Percentiles rank a stretch among this genome's conserved stretches.
These are phyloP conservation scores for Fonsecaea multimorphosa DNA, from an alignment of 2,329 filamentous ascomycete species.

Conservation along the genomic window DNA sequence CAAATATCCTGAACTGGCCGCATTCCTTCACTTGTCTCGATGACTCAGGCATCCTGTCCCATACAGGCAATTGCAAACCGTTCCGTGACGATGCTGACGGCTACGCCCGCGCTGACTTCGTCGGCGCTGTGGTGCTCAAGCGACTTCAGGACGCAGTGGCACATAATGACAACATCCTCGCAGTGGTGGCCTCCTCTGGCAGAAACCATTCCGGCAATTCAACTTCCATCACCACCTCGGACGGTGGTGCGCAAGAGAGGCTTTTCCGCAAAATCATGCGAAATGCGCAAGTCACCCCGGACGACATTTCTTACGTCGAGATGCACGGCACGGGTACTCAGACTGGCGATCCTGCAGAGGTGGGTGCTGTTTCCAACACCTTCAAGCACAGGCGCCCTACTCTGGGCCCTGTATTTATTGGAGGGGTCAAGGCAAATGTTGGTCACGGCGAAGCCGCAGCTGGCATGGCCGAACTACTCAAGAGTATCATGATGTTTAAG, in stretches of 20 bases:
- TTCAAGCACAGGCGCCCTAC: slow-evolving; percentile 11
- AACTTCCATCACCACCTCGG: slow-evolving; percentile 38
- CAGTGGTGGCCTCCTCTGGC: slow-evolving; percentile 36
- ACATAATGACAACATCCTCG: slow-evolving; percentile 37
- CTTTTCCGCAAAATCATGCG: slow-evolving; percentile 32
- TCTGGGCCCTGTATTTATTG: slow-evolving; percentile 61
- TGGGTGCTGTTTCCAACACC: slow-evolving; percentile 37
- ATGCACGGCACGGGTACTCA: slow-evolving; percentile 37
- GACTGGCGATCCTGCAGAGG: slow-evolving; percentile 39
- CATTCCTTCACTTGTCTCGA: too few relatives aligned
- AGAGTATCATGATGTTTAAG: slow-evolving; percentile 47
- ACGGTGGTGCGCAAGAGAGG: slow-evolving; percentile 25
- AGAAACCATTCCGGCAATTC: slow-evolving; percentile 38
- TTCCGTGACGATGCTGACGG: slow-evolving; percentile 38
- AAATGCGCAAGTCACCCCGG: slow-evolving; percentile 23
- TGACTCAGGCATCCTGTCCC: too few relatives aligned
- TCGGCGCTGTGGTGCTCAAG: slow-evolving; percentile 38
- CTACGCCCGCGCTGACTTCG: slow-evolving; percentile 41
- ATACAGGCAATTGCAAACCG: background rate
- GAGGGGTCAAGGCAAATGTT: slow-evolving; percentile 69
- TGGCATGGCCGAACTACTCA: slow-evolving; percentile 59
- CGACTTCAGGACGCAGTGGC: slow-evolving; percentile 34
- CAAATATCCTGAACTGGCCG: too few relatives aligned
- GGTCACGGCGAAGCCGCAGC: slow-evolving; percentile 61
- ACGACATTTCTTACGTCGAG: slow-evolving; percentile 35